Evolutionary conservation across 2,329 filamentous ascomycete species (phyloP).

Genomic region (Cercospora berteroae): DNA sequence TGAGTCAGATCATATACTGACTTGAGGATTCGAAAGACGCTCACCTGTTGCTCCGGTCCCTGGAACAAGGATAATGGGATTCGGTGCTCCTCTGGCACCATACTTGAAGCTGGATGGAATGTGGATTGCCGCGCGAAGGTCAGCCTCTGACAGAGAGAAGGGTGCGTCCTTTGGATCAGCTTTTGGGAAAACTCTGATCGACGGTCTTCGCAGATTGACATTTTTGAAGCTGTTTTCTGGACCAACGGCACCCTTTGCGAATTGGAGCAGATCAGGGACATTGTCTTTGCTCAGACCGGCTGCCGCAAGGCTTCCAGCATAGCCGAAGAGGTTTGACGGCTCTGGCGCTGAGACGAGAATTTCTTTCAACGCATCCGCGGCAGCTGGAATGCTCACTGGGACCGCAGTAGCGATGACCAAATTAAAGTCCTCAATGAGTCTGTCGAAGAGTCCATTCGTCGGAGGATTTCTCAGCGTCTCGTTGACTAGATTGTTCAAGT

Average conservation of each 20-base stretch:
- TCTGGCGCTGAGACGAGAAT: conserved; percentile 26
- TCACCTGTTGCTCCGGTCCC: neutral
- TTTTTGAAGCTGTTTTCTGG: conserved; percentile 31
- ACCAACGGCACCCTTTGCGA: conserved; percentile 24
- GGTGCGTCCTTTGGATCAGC: neutral
- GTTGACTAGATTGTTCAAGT: conserved; percentile 2
- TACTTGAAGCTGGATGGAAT: neutral
- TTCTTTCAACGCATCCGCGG: conserved; percentile 18
- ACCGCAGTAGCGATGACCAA: conserved; percentile 12
- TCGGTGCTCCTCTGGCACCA: neutral
- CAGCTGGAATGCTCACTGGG: conserved; percentile 2
- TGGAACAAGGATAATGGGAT: neutral
- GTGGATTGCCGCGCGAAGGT: neutral
- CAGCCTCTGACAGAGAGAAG: neutral
- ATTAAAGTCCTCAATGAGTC: conserved; percentile 10
- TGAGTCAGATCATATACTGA: neutral
- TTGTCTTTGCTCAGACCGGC: conserved; percentile 35
- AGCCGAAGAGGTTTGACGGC: conserved; percentile 20
- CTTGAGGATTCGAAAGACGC: neutral
- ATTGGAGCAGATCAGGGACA: conserved; percentile 20
- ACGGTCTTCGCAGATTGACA: conserved; percentile 26
- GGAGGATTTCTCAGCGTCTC: conserved; percentile 8
- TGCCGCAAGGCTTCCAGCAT: conserved; percentile 29
- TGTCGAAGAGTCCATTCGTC: conserved; percentile 9
- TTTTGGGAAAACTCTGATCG: neutral